Conservation (phyloP, 805 yeast species). For the Cyberlindnera mrakii region DNA sequence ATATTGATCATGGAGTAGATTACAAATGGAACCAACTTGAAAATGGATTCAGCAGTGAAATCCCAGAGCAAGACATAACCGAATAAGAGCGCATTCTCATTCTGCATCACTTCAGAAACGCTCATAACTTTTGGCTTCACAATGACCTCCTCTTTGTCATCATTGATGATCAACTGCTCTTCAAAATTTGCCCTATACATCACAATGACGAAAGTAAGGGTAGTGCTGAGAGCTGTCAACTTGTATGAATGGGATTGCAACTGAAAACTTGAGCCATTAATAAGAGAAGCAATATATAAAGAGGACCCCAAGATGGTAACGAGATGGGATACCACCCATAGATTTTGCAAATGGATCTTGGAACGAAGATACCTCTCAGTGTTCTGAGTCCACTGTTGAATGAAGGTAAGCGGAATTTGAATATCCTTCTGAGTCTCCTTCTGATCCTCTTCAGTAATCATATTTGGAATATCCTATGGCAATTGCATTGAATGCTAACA, state of each 20-base stretch:
- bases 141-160: constrained; percentile 10
- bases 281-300: constrained; percentile 5
- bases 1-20: constrained; percentile 35
- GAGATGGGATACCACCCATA: constrained; percentile 21
- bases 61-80: constrained; percentile 34
- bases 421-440: constrained; percentile 1
- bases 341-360: constrained; percentile 16
- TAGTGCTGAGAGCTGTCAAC: constrained; percentile 14
- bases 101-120: constrained; percentile 30
- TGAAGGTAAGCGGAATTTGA: constrained; percentile 5
- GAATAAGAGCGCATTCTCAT: constrained; percentile 36
- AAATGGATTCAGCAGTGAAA: constrained; percentile 25
- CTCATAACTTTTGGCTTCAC: constrained; percentile 15
- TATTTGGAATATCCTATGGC: not conserved
- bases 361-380: constrained; percentile 8
- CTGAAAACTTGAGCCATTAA: not conserved
- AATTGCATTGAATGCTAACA: not conserved
- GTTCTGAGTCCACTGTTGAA: not conserved
- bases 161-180: constrained; percentile 12
- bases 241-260: constrained; percentile 10
- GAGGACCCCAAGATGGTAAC: constrained; percentile 16
- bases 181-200: constrained; percentile 17
- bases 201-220: constrained; percentile 22
- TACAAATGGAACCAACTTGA: constrained; percentile 35
- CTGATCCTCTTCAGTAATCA: not conserved